phyloP scores from a whole-genome alignment of 164 flowering plant genomes.

The Aristolochia californica region DNA sequence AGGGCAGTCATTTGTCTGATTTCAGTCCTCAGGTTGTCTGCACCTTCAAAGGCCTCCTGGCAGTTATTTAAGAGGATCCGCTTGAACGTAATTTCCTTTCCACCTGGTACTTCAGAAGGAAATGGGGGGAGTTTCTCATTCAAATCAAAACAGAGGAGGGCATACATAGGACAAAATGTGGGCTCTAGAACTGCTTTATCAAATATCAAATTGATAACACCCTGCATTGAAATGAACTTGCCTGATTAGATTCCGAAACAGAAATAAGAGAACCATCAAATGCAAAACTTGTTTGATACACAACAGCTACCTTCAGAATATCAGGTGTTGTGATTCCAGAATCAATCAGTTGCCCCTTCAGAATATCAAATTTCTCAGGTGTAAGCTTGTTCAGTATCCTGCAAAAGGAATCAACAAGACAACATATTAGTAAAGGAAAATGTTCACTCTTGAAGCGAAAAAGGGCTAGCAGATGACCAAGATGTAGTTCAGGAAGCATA shows the following conservation, averaged over 20 bases:
- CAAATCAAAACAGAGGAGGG: constrained; percentile 77
- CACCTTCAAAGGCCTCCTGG: constrained; percentile 97
- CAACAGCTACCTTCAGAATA: constrained; percentile 60
- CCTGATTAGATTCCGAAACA: neutral
- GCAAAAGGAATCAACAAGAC: constrained; percentile 13
- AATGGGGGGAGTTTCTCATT: constrained; percentile 81
- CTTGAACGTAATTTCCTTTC: constrained; percentile 80
- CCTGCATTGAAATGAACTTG: constrained; percentile 36
- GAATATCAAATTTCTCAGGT: constrained; percentile 93
- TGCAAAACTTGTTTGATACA: neutral
- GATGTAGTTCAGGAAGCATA: neutral
- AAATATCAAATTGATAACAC: constrained; percentile 71
- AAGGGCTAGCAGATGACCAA: neutral
- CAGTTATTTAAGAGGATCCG: constrained; percentile 77
- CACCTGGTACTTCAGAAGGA: constrained; percentile 84
- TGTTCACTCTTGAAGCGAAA: too few species aligned
- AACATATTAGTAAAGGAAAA: too few species aligned
- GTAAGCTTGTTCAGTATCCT: constrained; percentile 97
- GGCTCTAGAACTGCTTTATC: constrained; percentile 97
- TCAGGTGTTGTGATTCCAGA: constrained; percentile 91
- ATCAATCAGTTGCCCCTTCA: constrained; percentile 88
- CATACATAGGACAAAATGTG: constrained; percentile 95
- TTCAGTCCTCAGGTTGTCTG: constrained; percentile 71
- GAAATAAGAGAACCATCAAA: neutral
- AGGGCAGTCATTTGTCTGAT: constrained; percentile 74